Base-by-base conservation (phyloP, 1,139 yeast genomes). In the Kluyveromyces sp. region DNA sequence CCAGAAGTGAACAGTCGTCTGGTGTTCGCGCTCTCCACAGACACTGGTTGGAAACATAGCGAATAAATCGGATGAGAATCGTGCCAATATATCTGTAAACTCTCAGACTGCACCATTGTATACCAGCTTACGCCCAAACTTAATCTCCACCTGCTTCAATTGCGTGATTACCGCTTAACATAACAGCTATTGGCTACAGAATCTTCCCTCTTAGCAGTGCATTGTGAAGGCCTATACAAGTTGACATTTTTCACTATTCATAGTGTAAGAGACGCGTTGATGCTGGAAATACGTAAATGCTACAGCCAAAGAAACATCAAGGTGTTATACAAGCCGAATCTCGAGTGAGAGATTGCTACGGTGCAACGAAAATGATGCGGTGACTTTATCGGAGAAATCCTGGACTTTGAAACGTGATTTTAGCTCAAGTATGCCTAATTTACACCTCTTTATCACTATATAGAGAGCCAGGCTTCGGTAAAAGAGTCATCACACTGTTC, bases 1-100 rank as follows among this genome's bases (percentile, higher is more conserved):
- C 98, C 98, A 0, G 88, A 95, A 0, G 97, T 92, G 3, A 81
- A 92, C 33, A 92, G 66, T 36, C 92, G 71, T 12, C 55, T 45
- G 3, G 38, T 41, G 16, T 42, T 49, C 17, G 12, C 16, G 4
- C 33, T 47, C 49, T 42, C 42, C 36, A 49, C 51, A 11, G 46
- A 29, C 15, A 22, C 49, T 0, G 86, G 86, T 62, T 88, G 96
- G 62, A 87, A 83, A 49, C 80, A 80, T 1, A 85, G 80, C 22
- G 89, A 75, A 62, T 89, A 94, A 3, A 92, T 84, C 0, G 98
- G 95, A 51, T 75, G 56, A 50, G 78, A 52, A 64, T 71, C 53
- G 61, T 61, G 77, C 80, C 50, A 60, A 55, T 43, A 68, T 57
- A 46, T 61, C 73, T 48, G 67, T 39, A 61, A 48, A 44, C 57